These are phyloP conservation scores for Xylaria grammica DNA, from an alignment of 495 filamentous ascomycete species.

Conservation along the genomic window DNA sequence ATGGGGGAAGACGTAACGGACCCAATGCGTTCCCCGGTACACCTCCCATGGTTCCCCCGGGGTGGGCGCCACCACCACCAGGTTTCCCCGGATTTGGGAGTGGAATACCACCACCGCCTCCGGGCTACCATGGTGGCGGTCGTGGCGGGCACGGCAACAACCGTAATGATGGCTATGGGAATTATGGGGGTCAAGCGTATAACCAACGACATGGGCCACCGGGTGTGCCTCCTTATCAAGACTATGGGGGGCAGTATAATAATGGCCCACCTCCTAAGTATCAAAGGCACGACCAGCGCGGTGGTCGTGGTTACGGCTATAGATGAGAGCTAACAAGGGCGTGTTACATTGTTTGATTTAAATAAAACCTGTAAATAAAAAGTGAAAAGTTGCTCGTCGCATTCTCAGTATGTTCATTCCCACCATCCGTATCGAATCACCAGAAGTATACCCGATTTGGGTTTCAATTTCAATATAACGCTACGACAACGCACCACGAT, in stretches of 20 bases:
- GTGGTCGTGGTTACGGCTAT: conserved; percentile 18
- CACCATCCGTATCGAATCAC: not conserved
- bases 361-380: not conserved
- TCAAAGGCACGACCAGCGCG: conserved; percentile 31
- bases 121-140: conserved; percentile 33
- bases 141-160: conserved; percentile 38
- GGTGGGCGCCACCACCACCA: conserved; percentile 52
- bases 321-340: not conserved
- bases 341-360: not conserved
- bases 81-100: conserved; percentile 50
- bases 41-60: conserved; percentile 38
- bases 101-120: conserved; percentile 53
- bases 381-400: not conserved
- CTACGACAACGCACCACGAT: too few species aligned
- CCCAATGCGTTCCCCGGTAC: conserved; percentile 35
- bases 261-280: conserved; percentile 25
- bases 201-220: conserved; percentile 28
- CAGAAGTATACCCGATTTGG: not conserved
- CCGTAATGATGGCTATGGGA: conserved; percentile 33
- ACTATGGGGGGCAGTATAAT: conserved; percentile 30
- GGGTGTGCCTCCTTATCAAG: conserved; percentile 17
- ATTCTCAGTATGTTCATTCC: not conserved
- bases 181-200: conserved; percentile 30
- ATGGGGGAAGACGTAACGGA: conserved; percentile 33
- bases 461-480: too few species aligned